A percentile compares a stretch with the other conserved stretches of the same genome.
phyloP scores from a whole-genome alignment of 2,329 filamentous ascomycete species.

The Colletotrichum camelliae region DNA sequence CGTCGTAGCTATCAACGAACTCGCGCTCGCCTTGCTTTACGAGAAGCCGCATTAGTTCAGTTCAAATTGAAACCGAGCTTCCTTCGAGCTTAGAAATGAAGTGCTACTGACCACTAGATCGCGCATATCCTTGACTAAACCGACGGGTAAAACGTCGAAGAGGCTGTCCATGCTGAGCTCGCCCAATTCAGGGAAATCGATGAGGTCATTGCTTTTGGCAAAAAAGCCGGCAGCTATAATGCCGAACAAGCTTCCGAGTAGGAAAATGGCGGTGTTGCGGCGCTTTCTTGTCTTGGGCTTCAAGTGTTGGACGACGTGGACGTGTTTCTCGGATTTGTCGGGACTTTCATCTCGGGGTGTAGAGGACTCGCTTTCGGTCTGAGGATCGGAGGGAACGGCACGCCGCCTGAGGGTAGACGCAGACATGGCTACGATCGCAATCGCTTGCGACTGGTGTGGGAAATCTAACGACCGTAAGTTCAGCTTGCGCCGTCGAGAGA shows the following conservation, averaged over 20 bases:
- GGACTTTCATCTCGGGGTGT: conserved; percentile 38
- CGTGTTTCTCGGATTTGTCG: conserved; percentile 35
- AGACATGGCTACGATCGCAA: conserved; percentile 9
- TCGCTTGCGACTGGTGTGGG: background rate
- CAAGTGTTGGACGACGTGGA: conserved; percentile 46
- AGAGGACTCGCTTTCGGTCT: conserved; percentile 23
- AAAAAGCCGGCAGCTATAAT: conserved; percentile 90
- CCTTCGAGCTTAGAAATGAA: background rate
- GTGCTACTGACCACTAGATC: conserved; percentile 74
- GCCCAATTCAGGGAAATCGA: conserved; percentile 73
- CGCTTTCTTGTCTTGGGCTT: conserved; percentile 68
- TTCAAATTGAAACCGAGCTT: background rate
- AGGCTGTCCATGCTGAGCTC: conserved; percentile 86
- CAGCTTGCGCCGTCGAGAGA: background rate
- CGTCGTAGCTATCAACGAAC: conserved; percentile 84
- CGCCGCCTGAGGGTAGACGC: conserved; percentile 18
- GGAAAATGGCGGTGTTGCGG: conserved; percentile 81
- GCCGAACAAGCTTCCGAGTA: conserved; percentile 88
- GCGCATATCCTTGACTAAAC: conserved; percentile 83
- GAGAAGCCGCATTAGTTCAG: conserved; percentile 17
- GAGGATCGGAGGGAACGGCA: conserved; percentile 29
- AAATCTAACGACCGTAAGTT: background rate
- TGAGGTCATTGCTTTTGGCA: conserved; percentile 86
- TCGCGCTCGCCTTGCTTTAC: conserved; percentile 82
- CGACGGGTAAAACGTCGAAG: conserved; percentile 86